These are phyloP conservation scores for Trichoderma endophyticum DNA, from an alignment of 2,329 filamentous ascomycete genomes.

Conservation along the genomic window DNA sequence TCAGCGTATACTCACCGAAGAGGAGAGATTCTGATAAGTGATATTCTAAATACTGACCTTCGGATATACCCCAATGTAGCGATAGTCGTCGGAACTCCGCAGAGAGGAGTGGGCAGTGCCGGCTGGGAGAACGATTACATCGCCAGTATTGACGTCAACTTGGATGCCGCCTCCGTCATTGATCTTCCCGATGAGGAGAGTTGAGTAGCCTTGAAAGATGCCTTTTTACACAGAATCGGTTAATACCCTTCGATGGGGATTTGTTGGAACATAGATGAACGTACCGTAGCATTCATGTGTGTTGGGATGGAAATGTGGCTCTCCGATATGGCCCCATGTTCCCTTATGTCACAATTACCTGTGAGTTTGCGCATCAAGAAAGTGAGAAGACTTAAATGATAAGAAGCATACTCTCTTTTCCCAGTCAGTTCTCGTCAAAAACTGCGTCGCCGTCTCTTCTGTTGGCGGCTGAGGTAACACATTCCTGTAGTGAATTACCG, in stretches of 20 bases:
- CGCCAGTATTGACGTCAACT: not conserved
- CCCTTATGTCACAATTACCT: not conserved
- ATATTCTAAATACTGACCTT: not conserved
- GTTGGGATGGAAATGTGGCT: not conserved
- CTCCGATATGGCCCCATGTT: not conserved
- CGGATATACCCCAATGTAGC: constrained; percentile 4
- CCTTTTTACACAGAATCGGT: not conserved
- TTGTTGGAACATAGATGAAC: no score
- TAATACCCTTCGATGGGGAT: no score
- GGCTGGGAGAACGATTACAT: not conserved
- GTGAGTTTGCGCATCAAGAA: not conserved
- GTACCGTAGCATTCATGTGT: not conserved
- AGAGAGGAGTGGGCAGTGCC: not conserved
- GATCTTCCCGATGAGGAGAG: not conserved
- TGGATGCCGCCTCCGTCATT: not conserved
- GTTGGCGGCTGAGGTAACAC: not conserved
- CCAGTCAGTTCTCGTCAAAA: not conserved
- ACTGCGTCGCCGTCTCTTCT: not conserved
- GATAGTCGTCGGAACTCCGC: not conserved
- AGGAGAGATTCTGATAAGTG: not conserved
- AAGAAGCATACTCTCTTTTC: not conserved
- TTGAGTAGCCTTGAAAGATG: not conserved
- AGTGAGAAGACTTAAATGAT: not conserved
- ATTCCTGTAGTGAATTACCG: not conserved
- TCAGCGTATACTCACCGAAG: not conserved